Base-by-base conservation (phyloP, 169 alveolate genomes). In the Plasmodium knowlesi region DNA sequence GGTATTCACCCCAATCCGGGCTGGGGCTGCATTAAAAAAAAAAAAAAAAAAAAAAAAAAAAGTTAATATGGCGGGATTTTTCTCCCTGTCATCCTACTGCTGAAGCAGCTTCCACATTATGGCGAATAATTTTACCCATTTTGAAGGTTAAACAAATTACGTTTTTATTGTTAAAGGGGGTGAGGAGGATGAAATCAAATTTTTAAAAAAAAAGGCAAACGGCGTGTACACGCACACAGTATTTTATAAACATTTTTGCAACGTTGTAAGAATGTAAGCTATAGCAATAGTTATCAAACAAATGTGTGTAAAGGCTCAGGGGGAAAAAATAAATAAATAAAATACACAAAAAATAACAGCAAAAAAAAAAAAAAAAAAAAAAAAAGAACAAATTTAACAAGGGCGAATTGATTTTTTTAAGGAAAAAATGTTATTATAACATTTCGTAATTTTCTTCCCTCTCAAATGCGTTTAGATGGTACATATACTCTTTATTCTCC, bases 371-470 rank as follows among this genome's bases (percentile, higher is more conserved):
- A 39, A 41, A 41, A 9, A 41, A 0, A 41, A 6, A 41, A 41
- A 39, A 12, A 12, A 46, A 10, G 12, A 67, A 67, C 30, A 67
- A 22, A 67, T 67, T 79, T 61, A 57, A 73, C n/a, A 34, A 61
- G 50, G 82, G 73, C 46, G 71, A 89, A 37, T 85, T 61, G 34
- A 43, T 79, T 88, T 70, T 39, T 28, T 30, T 76, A 39, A 39
- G n/a, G 19, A n/a, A 50, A 84, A 84, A 30, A 73, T 16, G 9
- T n/a, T n/a, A 34, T 50, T 84, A 84, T 12, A 89, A 25, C 71
- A 79, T 89, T 79, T 89, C 84, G 71, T 61, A 89, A 67, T 89
- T 79, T 79, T 46, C 94, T 57, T 88, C 94, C 84, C 90, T 54
- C 72, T 89, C 94, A 80, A 89, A 89, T 28, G 79, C 92, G 46